phyloP scores from a whole-genome alignment of 2,329 filamentous ascomycete species.

The Cladosporium austrohemisphaericum region DNA sequence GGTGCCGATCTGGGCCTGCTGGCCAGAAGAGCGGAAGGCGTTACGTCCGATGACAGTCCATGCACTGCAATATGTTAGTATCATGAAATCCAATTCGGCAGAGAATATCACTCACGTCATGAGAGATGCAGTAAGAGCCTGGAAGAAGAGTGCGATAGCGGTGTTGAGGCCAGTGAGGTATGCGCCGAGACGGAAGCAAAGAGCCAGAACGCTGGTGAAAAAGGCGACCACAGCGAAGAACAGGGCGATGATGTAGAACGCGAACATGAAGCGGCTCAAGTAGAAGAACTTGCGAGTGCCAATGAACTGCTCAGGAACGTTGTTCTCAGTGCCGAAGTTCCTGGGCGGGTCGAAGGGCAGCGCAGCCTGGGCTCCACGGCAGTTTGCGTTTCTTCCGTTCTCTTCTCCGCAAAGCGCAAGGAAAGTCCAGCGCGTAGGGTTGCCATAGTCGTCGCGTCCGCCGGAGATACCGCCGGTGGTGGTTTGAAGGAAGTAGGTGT shows the following conservation, averaged over 20 bases:
- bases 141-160: constrained; percentile 63
- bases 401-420: constrained; percentile 73
- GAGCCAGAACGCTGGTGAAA: constrained; percentile 64
- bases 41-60: constrained; percentile 69
- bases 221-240: constrained; percentile 71
- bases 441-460: constrained; percentile 50
- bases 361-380: constrained; percentile 58
- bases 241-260: constrained; percentile 80
- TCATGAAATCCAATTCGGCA: not conserved
- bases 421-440: constrained; percentile 80
- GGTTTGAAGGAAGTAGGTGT: constrained; percentile 82
- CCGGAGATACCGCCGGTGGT: constrained; percentile 69
- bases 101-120: constrained; percentile 63
- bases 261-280: constrained; percentile 88
- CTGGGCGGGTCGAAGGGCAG: constrained; percentile 60
- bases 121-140: constrained; percentile 61
- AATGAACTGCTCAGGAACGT: constrained; percentile 53
- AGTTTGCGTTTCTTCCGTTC: constrained; percentile 56
- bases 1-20: constrained; percentile 58
- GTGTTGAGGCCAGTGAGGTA: constrained; percentile 61
- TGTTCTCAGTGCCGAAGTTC: constrained; percentile 57
- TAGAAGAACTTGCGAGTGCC: constrained; percentile 68
- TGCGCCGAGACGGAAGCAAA: constrained; percentile 67
- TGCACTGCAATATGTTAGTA: constrained; percentile 44
- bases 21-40: constrained; percentile 55